Conservation (phyloP, 2,329 filamentous ascomycete genomes). For the Leptoxyphium fumago region DNA sequence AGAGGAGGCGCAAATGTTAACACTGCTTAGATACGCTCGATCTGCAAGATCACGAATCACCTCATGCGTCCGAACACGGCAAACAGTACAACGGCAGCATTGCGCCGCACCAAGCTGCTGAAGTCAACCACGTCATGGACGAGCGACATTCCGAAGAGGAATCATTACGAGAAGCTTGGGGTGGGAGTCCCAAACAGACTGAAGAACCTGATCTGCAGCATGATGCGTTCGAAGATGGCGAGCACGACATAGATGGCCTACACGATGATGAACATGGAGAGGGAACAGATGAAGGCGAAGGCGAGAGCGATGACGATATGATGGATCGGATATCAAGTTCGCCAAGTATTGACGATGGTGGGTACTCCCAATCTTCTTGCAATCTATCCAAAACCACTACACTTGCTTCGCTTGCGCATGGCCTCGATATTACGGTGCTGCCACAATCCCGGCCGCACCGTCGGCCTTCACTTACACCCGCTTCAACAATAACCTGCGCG, state of each 20-base stretch:
- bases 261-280: conserved; percentile 21
- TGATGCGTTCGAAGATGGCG: conserved; percentile 36
- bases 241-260: conserved; percentile 17
- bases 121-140: conserved; percentile 64
- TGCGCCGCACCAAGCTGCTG: conserved; percentile 72
- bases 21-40: conserved; percentile 68
- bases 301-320: conserved; percentile 75
- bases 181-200: conserved; percentile 21
- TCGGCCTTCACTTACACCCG: background rate
- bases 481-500: background rate
- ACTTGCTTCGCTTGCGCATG: background rate
- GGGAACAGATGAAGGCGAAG: conserved; percentile 45
- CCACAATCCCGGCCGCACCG: background rate
- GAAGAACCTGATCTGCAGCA: conserved; percentile 28
- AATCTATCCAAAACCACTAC: conserved; percentile 5
- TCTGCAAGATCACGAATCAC: conserved; percentile 68
- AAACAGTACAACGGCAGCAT: conserved; percentile 40
- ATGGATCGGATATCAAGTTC: conserved; percentile 99
- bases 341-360: conserved; percentile 98
- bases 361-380: conserved; percentile 40
- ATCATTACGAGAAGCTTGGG: conserved; percentile 43
- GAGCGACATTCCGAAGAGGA: conserved; percentile 60
- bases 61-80: conserved; percentile 71
- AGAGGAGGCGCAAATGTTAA: conserved; percentile 13
- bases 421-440: background rate